These are phyloP conservation scores for Echria macrotheca DNA, from an alignment of 495 filamentous ascomycete species.

Conservation along the genomic window DNA sequence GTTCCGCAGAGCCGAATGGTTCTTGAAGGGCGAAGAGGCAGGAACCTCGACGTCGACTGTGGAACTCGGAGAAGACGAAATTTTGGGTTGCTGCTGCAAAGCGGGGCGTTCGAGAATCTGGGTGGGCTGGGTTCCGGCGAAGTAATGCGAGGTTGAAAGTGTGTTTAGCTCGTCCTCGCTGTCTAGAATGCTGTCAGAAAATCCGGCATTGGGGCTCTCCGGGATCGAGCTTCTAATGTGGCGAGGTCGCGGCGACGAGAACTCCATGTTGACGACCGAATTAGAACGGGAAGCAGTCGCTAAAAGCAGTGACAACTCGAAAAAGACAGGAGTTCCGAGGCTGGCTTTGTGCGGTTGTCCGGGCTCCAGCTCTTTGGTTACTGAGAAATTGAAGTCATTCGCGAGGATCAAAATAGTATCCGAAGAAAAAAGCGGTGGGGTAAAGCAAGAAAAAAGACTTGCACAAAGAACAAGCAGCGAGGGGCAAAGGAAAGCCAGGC, in stretches of 20 bases:
- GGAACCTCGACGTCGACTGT: conserved; percentile 83
- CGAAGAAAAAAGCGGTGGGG: no score
- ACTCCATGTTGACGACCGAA: conserved; percentile 14
- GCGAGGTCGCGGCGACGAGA: conserved; percentile 5
- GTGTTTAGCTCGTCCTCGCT: conserved; percentile 20
- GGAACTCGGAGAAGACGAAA: conserved; percentile 40
- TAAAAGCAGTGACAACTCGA: no score
- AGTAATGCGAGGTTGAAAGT: conserved; percentile 33
- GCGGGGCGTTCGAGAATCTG: conserved; percentile 48
- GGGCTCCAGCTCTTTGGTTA: no score
- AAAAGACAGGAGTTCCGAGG: not conserved
- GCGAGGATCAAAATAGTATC: no score
- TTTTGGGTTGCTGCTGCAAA: conserved; percentile 5
- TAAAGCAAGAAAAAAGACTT: no score
- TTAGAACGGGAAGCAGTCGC: no score
- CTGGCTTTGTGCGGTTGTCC: not conserved
- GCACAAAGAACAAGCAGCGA: no score
- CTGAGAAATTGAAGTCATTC: no score
- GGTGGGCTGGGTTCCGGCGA: conserved; percentile 58
- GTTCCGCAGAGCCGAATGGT: conserved; percentile 15
- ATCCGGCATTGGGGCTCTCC: conserved; percentile 6
- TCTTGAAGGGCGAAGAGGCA: conserved; percentile 68
- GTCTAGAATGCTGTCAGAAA: conserved; percentile 16
- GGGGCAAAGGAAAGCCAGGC: no score
- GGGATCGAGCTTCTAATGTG: not conserved